Percentiles rank a stretch among this genome's conserved stretches.
Evolutionary conservation across 2,329 filamentous ascomycete species (phyloP).

Genomic region (Lachnellula suecica): DNA sequence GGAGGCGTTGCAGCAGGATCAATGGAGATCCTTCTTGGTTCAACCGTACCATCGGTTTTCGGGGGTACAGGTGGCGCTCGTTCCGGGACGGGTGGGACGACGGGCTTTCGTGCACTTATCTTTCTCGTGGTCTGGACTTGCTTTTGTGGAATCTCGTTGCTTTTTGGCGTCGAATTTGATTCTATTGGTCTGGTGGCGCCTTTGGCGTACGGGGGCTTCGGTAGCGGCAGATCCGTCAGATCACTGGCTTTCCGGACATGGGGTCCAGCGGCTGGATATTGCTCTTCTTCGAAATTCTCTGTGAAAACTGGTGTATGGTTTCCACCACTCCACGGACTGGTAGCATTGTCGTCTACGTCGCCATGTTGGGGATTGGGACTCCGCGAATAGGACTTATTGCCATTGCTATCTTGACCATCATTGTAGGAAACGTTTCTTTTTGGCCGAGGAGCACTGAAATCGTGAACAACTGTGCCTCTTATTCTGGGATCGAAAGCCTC

Average conservation of each 20-base stretch:
- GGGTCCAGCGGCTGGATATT: constrained; percentile 34
- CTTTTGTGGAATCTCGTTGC: constrained; percentile 19
- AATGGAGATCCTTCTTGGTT: constrained; percentile 26
- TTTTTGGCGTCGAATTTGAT: constrained; percentile 13
- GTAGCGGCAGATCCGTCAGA: constrained; percentile 31
- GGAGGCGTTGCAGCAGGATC: constrained; percentile 24
- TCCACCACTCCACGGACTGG: constrained; percentile 30
- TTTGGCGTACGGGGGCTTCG: constrained; percentile 30
- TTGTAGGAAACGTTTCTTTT: constrained; percentile 39
- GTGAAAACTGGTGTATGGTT: constrained; percentile 54
- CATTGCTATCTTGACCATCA: constrained; percentile 20
- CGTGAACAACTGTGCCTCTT: constrained; percentile 62
- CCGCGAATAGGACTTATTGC: constrained; percentile 8
- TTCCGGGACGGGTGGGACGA: constrained; percentile 8
- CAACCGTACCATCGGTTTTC: constrained; percentile 17
- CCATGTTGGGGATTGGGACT: constrained; percentile 19
- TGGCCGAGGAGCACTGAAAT: constrained; percentile 61
- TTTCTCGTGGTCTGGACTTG: constrained; percentile 13
- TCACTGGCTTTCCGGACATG: constrained; percentile 34
- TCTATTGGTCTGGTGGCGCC: constrained; percentile 22
- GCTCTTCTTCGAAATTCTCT: constrained; percentile 53
- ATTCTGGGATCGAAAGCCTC: constrained; percentile 61
- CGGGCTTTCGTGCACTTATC: constrained; percentile 19
- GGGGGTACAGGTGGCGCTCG: constrained; percentile 25
- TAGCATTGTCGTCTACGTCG: constrained; percentile 21